Base-by-base conservation (phyloP, 1,284 basidiomycete species). In the Leccinum griseonigrum region DNA sequence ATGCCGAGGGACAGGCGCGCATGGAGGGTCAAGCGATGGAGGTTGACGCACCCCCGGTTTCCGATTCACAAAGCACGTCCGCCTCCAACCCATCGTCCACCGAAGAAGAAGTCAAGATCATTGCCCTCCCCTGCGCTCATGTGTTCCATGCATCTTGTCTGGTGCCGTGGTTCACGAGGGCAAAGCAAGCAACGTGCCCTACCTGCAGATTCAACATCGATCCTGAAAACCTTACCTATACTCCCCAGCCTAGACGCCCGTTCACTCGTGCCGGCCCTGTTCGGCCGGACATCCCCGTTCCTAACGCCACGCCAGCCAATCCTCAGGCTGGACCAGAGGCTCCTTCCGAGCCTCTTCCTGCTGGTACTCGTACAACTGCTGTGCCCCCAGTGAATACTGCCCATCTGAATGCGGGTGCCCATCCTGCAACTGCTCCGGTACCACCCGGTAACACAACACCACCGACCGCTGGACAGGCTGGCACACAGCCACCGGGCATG, bases 161-260 rank as follows among this genome's bases (percentile, higher is more conserved):
- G 28, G 71, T 88, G 3, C 90, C 90, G 0, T 92, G 90, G 90
- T 92, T 92, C 72, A 84, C 88, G 7, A 79, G 87, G 61, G 87
- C 87, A 11, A 81, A 79, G 53, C 88, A 89, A 65, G 91, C 90
- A 31, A 92, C 90, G 1, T 92, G 90, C 67, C 90, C 90, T 1
- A 87, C 88, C 0, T 92, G 90, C 74, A 78, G 90, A 63, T 92
- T 92, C 68, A 86, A 92, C 65, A 82, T 92, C 59, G 90, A 92
- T 68, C 90, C 90, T 0, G 85, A 90, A 58, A 86, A 86, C 57
- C 71, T 91, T 54, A 90, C 88, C 0, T 85, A 83, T 68, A 76
- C 74, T 16, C 74, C 72, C 4, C 63, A 48, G 16, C 54, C 69
- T 22, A 66, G 67, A 52, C 71, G 57, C n/a, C 18, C 56, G 34